Base-by-base conservation (phyloP, 768 basidiomycete species). In the Boletus vermiculosoides region DNA sequence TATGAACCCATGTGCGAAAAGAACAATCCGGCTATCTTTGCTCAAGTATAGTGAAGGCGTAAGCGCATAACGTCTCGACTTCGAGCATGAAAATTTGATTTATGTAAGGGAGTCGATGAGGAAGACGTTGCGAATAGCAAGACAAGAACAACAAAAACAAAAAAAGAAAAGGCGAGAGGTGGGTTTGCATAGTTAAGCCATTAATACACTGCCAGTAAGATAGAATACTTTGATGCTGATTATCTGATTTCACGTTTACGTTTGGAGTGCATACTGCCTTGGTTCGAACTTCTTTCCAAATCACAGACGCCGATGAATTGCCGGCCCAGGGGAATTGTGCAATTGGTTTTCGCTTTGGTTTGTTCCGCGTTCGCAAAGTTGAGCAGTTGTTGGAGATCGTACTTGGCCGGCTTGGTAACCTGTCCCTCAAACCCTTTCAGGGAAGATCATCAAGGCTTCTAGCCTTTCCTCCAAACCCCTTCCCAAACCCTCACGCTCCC, bases 401-500 rank as follows among this genome's bases (percentile, higher is more conserved):
- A 36, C 45, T 41, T 44, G 42, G 34, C 30, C 13, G 18, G 4
- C 22, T 33, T 4, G 36, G 15, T n/a, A 40, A 34, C 50, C 45
- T 16, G 44, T 1, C 37, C 45, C 30, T 71, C 56, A 74, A 23
- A 56, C 71, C 22, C 31, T 62, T 6, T 63, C 65, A 28, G 69
- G 69, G 34, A 67, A 50, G 22, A 65, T 64, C 74, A 79, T 78
- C 60, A 83, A 66, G 31, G 76, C 78, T 64, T 94, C 92, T 52
- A 95, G 69, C 54, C 92, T 75, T 75, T 94, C 92, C 71, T 90
- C 93, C 48, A 95, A 71, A 0, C 93, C 92, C 57, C 75, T 81
- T 0, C 93, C 92, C 25, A 95, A 69, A 0, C 92, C 92, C 63
- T 92, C 89, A 2, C 92, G 75, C 60, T 91, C 88, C 92, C 91